Evolutionary conservation across 257 asterid species (phyloP), one percentile per base, ranked within the genome.

Genomic region (Nicotiana obtusifolia): DNA sequence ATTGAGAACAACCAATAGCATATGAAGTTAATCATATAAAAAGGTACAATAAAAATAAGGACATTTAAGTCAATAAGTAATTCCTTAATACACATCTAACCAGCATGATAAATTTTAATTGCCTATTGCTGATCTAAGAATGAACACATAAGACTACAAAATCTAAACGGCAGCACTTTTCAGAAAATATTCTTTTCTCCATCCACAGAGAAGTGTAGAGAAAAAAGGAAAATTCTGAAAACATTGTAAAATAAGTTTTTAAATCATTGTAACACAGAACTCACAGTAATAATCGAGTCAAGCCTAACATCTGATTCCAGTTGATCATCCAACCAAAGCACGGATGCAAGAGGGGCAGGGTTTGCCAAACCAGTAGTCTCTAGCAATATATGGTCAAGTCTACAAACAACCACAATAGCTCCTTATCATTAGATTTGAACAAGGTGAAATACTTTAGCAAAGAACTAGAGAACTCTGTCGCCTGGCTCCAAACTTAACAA

Each of bases 251-350:
- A 7, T 17, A 53, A 56, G 33, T 62, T 65, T 65, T 71, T 66
- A 75, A 69, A 82, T 64, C 47, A 81, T 78, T 82, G 64, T 33
- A 81, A 67, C 6, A 83, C 81, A 64, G 68, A 84, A 86, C 97
- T 88, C 87, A 95, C 99, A 7, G 99, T 95, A 84, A 95, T 91
- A 78, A 95, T 91, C 16, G 97, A 95, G 87, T 95, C 98, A 64
- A 95, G 98, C 84, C 91, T 88, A 65, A 94, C 94, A 81, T 87
- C 93, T 82, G 99, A 91, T 82, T 95, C 98, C 85, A 94, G 89
- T 87, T 93, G 98, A 87, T 95, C 98, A 88, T 95, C 99, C 91
- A 95, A 89, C 99, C 99, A 95, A 83, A 95, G 98, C 85, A 95
- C 93, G 35, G 99, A 95, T 84, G 98, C 98, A 77, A 95, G 93